A percentile compares a stretch with the other conserved stretches of the same genome.
phyloP scores from a whole-genome alignment of 306 rosid species.

The Vigna angularis region DNA sequence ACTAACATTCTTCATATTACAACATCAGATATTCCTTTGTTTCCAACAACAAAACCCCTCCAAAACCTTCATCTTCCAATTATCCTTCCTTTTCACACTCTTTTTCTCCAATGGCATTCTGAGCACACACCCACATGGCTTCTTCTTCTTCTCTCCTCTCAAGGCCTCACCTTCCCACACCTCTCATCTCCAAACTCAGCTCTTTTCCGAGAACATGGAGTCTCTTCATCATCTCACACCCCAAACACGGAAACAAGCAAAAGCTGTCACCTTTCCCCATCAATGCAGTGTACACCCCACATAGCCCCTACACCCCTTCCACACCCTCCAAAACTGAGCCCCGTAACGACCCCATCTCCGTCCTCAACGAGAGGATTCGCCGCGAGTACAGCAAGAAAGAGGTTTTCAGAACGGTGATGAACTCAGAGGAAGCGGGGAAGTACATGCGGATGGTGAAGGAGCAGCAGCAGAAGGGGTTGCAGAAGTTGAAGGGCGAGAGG shows the following conservation, averaged over 20 bases:
- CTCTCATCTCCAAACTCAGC: constrained; percentile 46
- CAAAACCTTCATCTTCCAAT: constrained; percentile 52
- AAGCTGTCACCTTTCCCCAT: constrained; percentile 18
- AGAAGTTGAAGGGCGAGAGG: constrained; percentile 76
- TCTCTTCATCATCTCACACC: constrained; percentile 45
- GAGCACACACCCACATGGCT: constrained; percentile 56
- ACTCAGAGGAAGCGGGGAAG: constrained; percentile 77
- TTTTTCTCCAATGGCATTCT: constrained; percentile 38
- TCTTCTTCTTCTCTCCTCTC: constrained; percentile 49
- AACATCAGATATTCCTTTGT: constrained; percentile 22
- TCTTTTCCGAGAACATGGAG: constrained; percentile 52
- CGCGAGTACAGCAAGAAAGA: constrained; percentile 66
- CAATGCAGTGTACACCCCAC: constrained; percentile 59
- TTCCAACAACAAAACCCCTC: constrained; percentile 55
- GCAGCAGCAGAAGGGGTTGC: constrained; percentile 91
- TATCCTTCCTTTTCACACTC: not conserved
- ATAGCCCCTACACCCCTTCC: constrained; percentile 48
- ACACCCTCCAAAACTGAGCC: constrained; percentile 50
- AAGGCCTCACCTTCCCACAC: constrained; percentile 47
- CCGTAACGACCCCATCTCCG: constrained; percentile 65
- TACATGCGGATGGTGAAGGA: constrained; percentile 78
- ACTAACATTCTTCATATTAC: not conserved
- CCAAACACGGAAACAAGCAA: not conserved
- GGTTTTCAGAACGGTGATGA: constrained; percentile 56
- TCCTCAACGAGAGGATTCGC: constrained; percentile 74